A percentile compares a stretch with the other conserved stretches of the same genome.
Evolutionary conservation across 2,329 filamentous ascomycete species (phyloP).

Genomic region (Anisogramma anomala): DNA sequence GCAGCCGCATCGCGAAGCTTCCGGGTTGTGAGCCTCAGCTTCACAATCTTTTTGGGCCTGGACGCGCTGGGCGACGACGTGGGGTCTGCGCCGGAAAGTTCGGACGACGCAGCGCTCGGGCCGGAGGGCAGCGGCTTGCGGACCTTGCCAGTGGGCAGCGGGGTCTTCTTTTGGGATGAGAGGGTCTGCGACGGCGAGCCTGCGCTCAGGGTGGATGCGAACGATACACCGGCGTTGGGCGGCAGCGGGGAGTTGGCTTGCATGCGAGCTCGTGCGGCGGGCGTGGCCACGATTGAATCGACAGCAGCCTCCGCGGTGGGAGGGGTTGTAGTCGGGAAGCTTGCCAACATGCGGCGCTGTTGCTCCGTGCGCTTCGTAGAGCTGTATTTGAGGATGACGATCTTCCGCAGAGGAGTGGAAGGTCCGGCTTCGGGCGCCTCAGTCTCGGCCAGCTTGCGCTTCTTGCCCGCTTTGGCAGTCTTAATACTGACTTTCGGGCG

Average conservation of each 20-base stretch:
- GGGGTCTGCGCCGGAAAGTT: neutral
- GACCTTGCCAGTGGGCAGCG: slow-evolving; percentile 8
- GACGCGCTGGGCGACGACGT: neutral
- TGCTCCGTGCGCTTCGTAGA: neutral
- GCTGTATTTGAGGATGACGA: slow-evolving; percentile 7
- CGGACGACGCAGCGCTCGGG: neutral
- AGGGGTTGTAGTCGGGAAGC: slow-evolving; percentile 2
- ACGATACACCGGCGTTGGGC: slow-evolving; percentile 2
- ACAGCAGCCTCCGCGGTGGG: neutral
- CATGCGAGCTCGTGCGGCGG: slow-evolving; percentile 8
- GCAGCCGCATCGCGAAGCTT: neutral
- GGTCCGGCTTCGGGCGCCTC: slow-evolving; percentile 3
- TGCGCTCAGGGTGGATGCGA: slow-evolving; percentile 7
- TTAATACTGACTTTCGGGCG: slow-evolving; percentile 5
- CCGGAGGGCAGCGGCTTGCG: slow-evolving; percentile 12
- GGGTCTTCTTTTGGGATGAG: slow-evolving; percentile 5
- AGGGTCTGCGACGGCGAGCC: slow-evolving; percentile 5
- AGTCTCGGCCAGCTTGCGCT: slow-evolving; percentile 11
- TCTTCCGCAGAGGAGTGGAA: slow-evolving; percentile 1
- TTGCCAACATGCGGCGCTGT: slow-evolving; percentile 3
- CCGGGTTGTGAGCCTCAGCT: slow-evolving; percentile 10
- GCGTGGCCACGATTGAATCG: slow-evolving; percentile 11
- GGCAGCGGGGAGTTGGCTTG: slow-evolving; percentile 7
- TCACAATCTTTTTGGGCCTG: slow-evolving; percentile 9
- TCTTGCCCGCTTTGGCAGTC: slow-evolving; percentile 9